Conservation (phyloP, 2,329 filamentous ascomycete genomes). For the Colletotrichum echinochloae region DNA sequence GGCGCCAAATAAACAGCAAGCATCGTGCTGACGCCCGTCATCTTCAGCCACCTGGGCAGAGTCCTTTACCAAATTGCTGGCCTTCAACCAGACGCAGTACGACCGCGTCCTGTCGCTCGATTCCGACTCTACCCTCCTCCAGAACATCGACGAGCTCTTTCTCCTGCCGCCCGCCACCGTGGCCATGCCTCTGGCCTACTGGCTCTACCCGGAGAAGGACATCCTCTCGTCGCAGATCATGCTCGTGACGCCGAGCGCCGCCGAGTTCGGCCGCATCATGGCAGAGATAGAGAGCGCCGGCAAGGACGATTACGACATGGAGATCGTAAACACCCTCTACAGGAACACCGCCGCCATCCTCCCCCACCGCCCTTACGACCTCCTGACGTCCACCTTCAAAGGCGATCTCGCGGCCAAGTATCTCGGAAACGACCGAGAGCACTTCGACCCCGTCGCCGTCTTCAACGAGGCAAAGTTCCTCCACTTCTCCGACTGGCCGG, state of each 20-base stretch:
- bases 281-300: constrained; percentile 43
- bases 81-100: constrained; percentile 74
- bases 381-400: constrained; percentile 73
- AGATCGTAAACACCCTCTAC: constrained; percentile 73
- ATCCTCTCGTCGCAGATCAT: constrained; percentile 71
- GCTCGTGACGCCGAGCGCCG: constrained; percentile 68
- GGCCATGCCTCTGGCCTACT: constrained; percentile 79
- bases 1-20: too few relatives aligned
- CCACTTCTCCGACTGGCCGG: constrained; percentile 45
- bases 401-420: constrained; percentile 59
- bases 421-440: constrained; percentile 54
- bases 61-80: constrained; percentile 75
- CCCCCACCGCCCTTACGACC: constrained; percentile 71
- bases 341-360: constrained; percentile 68
- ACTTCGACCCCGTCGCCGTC: constrained; percentile 66
- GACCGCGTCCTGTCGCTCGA: constrained; percentile 61
- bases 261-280: constrained; percentile 58
- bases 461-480: constrained; percentile 72
- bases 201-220: constrained; percentile 66
- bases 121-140: constrained; percentile 71
- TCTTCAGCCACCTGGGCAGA: constrained; percentile 67
- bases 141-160: constrained; percentile 76
- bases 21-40: background rate
- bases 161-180: constrained; percentile 69
- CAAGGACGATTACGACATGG: constrained; percentile 71